Conservation (phyloP, 352 stramenopile genomes). For the Pythium aristosporum region DNA sequence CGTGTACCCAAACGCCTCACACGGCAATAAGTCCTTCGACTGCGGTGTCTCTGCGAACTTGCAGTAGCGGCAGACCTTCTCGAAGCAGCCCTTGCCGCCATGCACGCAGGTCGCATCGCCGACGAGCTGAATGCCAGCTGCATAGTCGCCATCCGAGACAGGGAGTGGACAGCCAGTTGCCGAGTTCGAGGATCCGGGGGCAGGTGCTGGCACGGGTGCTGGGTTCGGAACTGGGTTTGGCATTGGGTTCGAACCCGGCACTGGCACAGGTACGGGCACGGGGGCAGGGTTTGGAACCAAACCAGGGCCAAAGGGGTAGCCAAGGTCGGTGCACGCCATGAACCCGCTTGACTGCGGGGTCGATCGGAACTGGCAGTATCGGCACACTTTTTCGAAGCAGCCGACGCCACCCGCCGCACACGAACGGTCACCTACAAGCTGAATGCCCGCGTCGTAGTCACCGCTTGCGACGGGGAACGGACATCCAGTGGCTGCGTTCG, state of each 20-base stretch:
- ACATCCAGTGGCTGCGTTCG: not conserved
- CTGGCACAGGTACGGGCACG: not conserved
- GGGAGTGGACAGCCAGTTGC: not conserved
- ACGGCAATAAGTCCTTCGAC: not conserved
- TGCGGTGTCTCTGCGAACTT: constrained; percentile 20
- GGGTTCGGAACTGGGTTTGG: not conserved
- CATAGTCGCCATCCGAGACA: constrained; percentile 14
- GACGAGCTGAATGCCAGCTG: constrained; percentile 6
- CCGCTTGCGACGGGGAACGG: constrained; percentile 21
- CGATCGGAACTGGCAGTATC: constrained; percentile 7
- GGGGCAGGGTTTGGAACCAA: not conserved
- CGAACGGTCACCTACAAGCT: constrained; percentile 26
- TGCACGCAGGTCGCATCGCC: constrained; percentile 10
- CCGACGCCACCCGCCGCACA: constrained; percentile 21
- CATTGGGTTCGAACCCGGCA: not conserved
- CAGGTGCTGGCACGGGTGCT: not conserved
- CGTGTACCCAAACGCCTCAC: not conserved
- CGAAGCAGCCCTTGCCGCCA: constrained; percentile 18
- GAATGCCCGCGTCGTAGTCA: constrained; percentile 12
- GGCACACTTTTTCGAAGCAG: constrained; percentile 25
- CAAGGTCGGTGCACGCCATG: not conserved
- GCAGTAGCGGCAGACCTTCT: constrained; percentile 21
- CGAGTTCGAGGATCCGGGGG: not conserved
- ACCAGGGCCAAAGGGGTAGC: not conserved
- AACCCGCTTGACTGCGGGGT: not conserved